Percentiles rank a stretch among this genome's conserved stretches.
Evolutionary conservation across 352 stramenopile genomes (phyloP).

Genomic region (Phytophthora foliorum): DNA sequence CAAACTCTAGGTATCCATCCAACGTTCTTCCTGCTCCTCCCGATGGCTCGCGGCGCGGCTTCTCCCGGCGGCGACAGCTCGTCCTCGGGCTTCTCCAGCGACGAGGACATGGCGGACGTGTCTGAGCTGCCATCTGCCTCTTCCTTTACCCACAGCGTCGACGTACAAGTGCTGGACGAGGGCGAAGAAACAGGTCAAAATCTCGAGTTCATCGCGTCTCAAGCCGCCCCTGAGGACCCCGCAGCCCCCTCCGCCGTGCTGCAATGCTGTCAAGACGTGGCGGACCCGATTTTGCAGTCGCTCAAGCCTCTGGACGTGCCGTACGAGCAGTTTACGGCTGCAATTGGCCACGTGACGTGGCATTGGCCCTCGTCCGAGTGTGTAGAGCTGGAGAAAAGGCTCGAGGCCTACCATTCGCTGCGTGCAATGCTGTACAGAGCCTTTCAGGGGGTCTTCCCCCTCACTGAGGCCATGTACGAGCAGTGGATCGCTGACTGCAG

Average conservation of each 20-base stretch:
- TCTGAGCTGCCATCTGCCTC: background rate
- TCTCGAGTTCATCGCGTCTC: background rate
- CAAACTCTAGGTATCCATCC: background rate
- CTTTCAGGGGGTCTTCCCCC: constrained; percentile 67
- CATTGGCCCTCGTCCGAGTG: constrained; percentile 39
- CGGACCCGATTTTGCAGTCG: constrained; percentile 18
- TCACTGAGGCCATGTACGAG: constrained; percentile 65
- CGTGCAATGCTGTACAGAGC: constrained; percentile 45
- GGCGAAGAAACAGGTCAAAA: constrained; percentile 10
- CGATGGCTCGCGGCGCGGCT: constrained; percentile 29
- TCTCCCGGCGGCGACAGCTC: constrained; percentile 27
- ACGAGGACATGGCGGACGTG: constrained; percentile 42
- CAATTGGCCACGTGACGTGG: constrained; percentile 42
- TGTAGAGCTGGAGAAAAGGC: constrained; percentile 12
- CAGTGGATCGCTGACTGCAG: constrained; percentile 60
- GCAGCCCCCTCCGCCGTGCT: constrained; percentile 4
- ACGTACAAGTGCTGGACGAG: constrained; percentile 48
- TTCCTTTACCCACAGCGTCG: constrained; percentile 13
- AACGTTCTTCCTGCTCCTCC: background rate
- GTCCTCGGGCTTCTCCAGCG: constrained; percentile 58
- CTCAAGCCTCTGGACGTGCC: constrained; percentile 14
- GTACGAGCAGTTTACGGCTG: constrained; percentile 52
- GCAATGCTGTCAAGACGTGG: constrained; percentile 33
- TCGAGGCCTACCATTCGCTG: constrained; percentile 33
- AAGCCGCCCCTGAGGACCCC: background rate